A percentile compares a stretch with the other conserved stretches of the same genome.
These are phyloP conservation scores for Fragilaria crotonensis DNA, from an alignment of 108 stramenopile species.

Conservation along the genomic window DNA sequence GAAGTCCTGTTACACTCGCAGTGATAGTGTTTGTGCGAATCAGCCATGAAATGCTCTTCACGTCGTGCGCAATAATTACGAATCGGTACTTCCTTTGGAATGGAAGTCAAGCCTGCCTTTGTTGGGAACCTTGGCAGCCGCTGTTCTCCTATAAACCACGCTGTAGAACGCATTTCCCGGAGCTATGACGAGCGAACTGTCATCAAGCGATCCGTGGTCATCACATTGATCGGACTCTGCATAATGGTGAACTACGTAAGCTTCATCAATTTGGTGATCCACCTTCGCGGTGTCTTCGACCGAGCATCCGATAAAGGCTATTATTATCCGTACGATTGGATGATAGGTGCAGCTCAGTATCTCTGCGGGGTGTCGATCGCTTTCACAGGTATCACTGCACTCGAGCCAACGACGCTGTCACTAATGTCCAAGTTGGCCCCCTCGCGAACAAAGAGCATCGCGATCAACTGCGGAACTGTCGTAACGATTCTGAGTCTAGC, in stretches of 20 bases:
- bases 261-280: constrained; percentile 21
- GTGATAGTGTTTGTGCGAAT: constrained; percentile 52
- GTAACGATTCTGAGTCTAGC: constrained; percentile 51
- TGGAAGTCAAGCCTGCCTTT: constrained; percentile 47
- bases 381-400: constrained; percentile 46
- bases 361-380: constrained; percentile 47
- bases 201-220: constrained; percentile 37
- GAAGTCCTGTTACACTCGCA: constrained; percentile 56
- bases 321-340: constrained; percentile 59
- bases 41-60: constrained; percentile 56
- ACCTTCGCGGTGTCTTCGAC: constrained; percentile 21
- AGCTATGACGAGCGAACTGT: constrained; percentile 61
- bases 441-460: constrained; percentile 17
- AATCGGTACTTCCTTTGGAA: constrained; percentile 66
- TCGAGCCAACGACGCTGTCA: constrained; percentile 57
- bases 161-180: constrained; percentile 49
- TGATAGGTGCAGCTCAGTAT: constrained; percentile 55
- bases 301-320: constrained; percentile 17
- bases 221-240: constrained; percentile 38
- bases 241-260: constrained; percentile 49
- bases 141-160: constrained; percentile 50
- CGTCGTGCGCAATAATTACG: constrained; percentile 59
- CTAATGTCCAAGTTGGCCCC: constrained; percentile 69
- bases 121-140: constrained; percentile 26
- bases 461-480: constrained; percentile 55